Evolutionary conservation across 2,329 filamentous ascomycete species (phyloP).

Genomic region (Talaromyces piceae): DNA sequence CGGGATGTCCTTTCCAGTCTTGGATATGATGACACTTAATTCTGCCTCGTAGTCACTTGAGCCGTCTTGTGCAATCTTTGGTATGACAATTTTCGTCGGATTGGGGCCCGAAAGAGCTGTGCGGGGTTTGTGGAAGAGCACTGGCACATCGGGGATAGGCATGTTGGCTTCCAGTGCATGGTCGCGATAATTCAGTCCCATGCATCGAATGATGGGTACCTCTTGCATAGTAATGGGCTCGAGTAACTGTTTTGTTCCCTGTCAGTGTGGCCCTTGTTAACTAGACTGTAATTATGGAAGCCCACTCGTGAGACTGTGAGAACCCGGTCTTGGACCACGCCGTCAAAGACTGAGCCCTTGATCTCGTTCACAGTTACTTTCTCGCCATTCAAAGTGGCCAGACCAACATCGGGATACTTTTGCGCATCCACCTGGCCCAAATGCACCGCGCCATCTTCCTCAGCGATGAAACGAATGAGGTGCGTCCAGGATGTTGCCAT

Average conservation of each 20-base stretch:
- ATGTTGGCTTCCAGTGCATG: constrained; percentile 2
- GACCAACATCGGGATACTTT: too few relatives aligned
- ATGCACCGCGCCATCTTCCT: too few relatives aligned
- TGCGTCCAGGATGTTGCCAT: too few relatives aligned
- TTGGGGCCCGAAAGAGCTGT: constrained; percentile 28
- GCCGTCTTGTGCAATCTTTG: constrained; percentile 28
- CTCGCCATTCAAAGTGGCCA: too few relatives aligned
- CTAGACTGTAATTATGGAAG: too few relatives aligned
- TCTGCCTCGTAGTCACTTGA: constrained; percentile 37
- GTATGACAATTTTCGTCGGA: constrained; percentile 23
- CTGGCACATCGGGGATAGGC: not conserved
- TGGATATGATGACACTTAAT: constrained; percentile 31
- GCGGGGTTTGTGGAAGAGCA: constrained; percentile 24
- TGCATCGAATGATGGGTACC: constrained; percentile 37
- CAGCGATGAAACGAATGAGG: too few relatives aligned
- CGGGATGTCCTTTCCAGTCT: constrained; percentile 32
- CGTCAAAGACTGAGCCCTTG: too few relatives aligned
- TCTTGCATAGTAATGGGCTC: constrained; percentile 17
- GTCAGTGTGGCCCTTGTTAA: too few relatives aligned
- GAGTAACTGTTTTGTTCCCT: too few relatives aligned
- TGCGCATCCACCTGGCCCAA: too few relatives aligned
- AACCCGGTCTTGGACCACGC: too few relatives aligned
- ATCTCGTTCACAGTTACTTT: too few relatives aligned
- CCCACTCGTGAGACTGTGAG: not conserved
- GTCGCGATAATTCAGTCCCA: constrained; percentile 40